phyloP scores from a whole-genome alignment of 371 early-diverging fungal genomes.

The Encephalitozoon romaleae region DNA sequence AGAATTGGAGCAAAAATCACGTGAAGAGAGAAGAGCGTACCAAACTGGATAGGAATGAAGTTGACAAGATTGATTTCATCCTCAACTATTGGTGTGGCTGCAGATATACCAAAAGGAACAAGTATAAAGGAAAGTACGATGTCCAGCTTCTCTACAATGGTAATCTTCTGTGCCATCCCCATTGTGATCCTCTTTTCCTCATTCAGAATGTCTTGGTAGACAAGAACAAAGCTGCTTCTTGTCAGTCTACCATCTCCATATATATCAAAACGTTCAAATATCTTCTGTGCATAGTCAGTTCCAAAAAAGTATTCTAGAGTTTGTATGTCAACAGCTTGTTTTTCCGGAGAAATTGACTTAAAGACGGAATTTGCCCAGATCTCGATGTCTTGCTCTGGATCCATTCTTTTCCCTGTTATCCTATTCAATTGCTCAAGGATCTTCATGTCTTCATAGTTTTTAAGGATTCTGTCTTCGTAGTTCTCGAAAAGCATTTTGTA shows the following conservation, averaged over 20 bases:
- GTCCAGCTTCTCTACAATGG: conserved; percentile 23
- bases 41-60: conserved; percentile 7
- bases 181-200: conserved; percentile 32
- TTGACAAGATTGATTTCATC: neutral
- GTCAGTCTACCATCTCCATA: conserved; percentile 16
- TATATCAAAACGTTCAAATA: conserved; percentile 22
- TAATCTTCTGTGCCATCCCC: conserved; percentile 36
- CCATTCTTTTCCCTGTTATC: conserved; percentile 1
- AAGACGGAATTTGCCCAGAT: conserved; percentile 27
- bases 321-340: neutral
- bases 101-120: conserved; percentile 3
- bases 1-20: conserved; percentile 42
- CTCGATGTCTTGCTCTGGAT: neutral
- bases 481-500: conserved; percentile 36
- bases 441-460: conserved; percentile 35
- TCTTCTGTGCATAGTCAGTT: conserved; percentile 5
- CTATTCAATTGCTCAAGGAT: conserved; percentile 23
- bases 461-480: conserved; percentile 32
- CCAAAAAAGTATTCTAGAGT: conserved; percentile 20
- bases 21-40: conserved; percentile 23
- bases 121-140: conserved; percentile 1
- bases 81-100: neutral
- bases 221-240: conserved; percentile 15
- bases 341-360: neutral
- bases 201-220: conserved; percentile 26